Evolutionary conservation across 768 basidiomycete genomes (phyloP), one percentile per base, ranked within the genome.

Genomic region (Russula vinacea): DNA sequence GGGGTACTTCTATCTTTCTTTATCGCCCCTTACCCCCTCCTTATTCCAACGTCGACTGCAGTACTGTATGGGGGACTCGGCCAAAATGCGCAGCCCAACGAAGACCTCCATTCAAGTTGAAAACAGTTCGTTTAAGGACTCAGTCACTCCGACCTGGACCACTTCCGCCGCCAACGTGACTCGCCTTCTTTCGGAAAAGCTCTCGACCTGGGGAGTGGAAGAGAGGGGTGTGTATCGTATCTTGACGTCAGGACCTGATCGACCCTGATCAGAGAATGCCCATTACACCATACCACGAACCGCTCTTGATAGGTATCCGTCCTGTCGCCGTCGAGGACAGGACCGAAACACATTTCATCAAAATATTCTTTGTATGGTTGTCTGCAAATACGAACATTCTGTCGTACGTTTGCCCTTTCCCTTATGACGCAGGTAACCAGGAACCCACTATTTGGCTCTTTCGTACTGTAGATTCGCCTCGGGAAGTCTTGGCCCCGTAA

Each of bases 401-500:
- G 26, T 77, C 78, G 76, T 78, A 17, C 53, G 60, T 52, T 70
- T 64, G 7, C 32, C 35, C 4, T 44, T 16, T 42, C 40, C 17
- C 32, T 17, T 13, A 4, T 40, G 9, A 3, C 39, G 24, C 39
- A 19, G 16, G 7, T 13, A 29, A 26, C 9, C 39, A 6, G 26
- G 11, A 1, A 17, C 5, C 17, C 5, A 26, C 10, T 55, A 14
- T 22, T 24, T n/a, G 50, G 29, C 35, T 49, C 7, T 16, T 16
- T 22, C n/a, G 26, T 29, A 29, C 29, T 29, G 29, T 53, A 79
- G 79, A 17, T 80, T 81, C 68, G 80, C 79, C 17, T 73, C 80
- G 5, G 81, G 81, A 0, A 78, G 78, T 0, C 71, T 82, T 2
- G 81, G 81, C 0, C 80, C 81, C 0, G 73, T 77, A 1, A 72